Base-by-base conservation (phyloP, 768 basidiomycete genomes). In the Kwoniella sp. region DNA sequence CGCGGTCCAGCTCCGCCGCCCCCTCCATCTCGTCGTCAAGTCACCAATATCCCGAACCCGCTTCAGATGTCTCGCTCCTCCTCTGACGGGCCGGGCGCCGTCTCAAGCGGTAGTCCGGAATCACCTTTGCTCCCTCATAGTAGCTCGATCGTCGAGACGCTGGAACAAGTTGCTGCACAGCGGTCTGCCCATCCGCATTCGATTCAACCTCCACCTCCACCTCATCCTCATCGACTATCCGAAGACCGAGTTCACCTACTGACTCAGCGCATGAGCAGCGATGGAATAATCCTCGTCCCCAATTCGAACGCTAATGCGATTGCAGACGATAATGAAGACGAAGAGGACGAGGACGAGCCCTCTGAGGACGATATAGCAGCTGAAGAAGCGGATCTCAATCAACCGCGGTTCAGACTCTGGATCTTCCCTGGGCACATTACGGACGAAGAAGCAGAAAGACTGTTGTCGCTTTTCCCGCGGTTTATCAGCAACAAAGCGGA, bases 391-490 rank as follows among this genome's bases (percentile, higher is more conserved):
- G 73, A 75, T 37, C 66, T 79, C 15, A 68, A 75, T 30, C 41
- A 61, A 28, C 72, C 78, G 4, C 61, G 75, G 71, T 80, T 90
- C 79, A 87, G 92, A 60, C 85, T 86, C 47, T 95, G 93, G 93
- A 88, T 86, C 0, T 86, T 87, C 4, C 90, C 92, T 22, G 87
- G 64, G 1, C 76, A 92, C 78, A 83, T 95, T 5, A 69, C 86
- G 45, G 90, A 94, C 78, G 86, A 87, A 41, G 93, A 95, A 81
- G 59, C 73, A 17, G 84, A 86, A 73, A 83, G 84, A 55, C 84
- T 95, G 31, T 82, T 92, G 61, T 84, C 85, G 50, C 77, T 91
- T 26, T 93, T 93, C 80, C 93, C 92, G 15, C 75, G 87, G 0
- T 92, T 91, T 77, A 85, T 93, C 62, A 85, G 55, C 13, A 26